Percentiles rank a stretch among this genome's conserved stretches.
These are phyloP conservation scores for Hyphopichia homilentoma DNA, from an alignment of 805 yeast species.

Conservation along the genomic window DNA sequence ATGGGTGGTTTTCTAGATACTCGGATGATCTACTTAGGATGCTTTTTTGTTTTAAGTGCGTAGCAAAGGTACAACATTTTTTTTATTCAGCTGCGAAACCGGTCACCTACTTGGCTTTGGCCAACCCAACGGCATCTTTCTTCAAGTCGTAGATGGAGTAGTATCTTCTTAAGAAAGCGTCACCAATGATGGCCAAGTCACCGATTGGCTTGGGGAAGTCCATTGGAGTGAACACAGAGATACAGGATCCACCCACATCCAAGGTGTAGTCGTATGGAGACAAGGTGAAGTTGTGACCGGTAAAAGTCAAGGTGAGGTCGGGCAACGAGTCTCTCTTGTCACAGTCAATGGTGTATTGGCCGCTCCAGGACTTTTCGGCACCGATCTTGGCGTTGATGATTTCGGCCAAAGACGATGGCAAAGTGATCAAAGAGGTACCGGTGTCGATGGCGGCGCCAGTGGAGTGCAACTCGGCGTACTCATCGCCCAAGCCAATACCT, in stretches of 20 bases:
- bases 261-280: constrained; percentile 87
- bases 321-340: constrained; percentile 79
- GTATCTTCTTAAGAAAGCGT: constrained; percentile 92
- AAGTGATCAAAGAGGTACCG: constrained; percentile 93
- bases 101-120: constrained; percentile 49
- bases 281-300: constrained; percentile 89
- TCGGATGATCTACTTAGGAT: no score
- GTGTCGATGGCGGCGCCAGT: constrained; percentile 99
- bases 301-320: constrained; percentile 85
- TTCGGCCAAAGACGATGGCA: constrained; percentile 95
- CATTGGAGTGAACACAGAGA: constrained; percentile 95
- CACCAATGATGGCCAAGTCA: constrained; percentile 94
- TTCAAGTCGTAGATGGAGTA: constrained; percentile 92
- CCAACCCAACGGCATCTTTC: constrained; percentile 92
- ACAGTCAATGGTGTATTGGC: constrained; percentile 94
- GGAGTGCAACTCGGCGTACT: constrained; percentile 73
- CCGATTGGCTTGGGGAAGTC: constrained; percentile 97
- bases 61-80: no score
- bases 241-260: constrained; percentile 93
- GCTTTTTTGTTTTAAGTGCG: no score
- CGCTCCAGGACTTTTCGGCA: constrained; percentile 95
- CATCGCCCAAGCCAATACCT: constrained; percentile 88
- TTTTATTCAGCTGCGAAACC: no score
- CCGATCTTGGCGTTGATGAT: constrained; percentile 94
- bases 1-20: no score